These are phyloP conservation scores for Colletotrichum gigasporum DNA, from an alignment of 2,329 filamentous ascomycete genomes.

Conservation along the genomic window DNA sequence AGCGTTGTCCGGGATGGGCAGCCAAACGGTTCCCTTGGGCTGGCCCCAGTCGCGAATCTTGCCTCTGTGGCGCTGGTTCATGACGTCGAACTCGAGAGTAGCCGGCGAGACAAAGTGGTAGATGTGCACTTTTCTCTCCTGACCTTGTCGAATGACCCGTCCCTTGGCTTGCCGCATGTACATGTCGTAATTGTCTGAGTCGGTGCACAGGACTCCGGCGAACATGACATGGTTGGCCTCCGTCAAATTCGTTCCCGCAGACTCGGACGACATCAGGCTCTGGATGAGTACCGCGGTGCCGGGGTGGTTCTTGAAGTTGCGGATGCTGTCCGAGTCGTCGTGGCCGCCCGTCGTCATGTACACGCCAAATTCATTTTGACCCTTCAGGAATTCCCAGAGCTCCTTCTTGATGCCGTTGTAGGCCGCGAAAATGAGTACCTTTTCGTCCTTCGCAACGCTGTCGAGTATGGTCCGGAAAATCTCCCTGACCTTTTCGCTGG, in stretches of 20 bases:
- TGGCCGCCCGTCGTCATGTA: conserved; percentile 14
- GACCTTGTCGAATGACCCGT: conserved; percentile 49
- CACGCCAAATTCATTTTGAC: conserved; percentile 26
- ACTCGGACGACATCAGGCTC: conserved; percentile 47
- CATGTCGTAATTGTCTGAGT: conserved; percentile 43
- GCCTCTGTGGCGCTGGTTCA: conserved; percentile 33
- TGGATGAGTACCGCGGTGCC: conserved; percentile 45
- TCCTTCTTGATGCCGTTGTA: conserved; percentile 40
- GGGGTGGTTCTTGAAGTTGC: conserved; percentile 38
- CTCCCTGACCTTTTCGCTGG: conserved; percentile 34
- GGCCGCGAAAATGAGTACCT: conserved; percentile 50
- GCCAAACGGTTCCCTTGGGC: neutral
- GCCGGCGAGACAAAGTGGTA: conserved; percentile 50
- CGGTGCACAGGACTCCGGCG: conserved; percentile 43
- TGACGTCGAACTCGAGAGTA: conserved; percentile 52
- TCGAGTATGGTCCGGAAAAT: conserved; percentile 36
- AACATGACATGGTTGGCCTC: conserved; percentile 55
- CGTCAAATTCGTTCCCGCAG: conserved; percentile 52
- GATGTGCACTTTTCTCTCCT: conserved; percentile 46
- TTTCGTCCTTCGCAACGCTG: conserved; percentile 34
- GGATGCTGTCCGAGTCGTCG: conserved; percentile 29
- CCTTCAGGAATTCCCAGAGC: conserved; percentile 30
- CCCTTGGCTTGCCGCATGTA: conserved; percentile 52
- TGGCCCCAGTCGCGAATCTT: neutral
- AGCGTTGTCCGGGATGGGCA: neutral